Base-by-base conservation (phyloP, 2,329 filamentous ascomycete genomes). In the Blumeria graminis region DNA sequence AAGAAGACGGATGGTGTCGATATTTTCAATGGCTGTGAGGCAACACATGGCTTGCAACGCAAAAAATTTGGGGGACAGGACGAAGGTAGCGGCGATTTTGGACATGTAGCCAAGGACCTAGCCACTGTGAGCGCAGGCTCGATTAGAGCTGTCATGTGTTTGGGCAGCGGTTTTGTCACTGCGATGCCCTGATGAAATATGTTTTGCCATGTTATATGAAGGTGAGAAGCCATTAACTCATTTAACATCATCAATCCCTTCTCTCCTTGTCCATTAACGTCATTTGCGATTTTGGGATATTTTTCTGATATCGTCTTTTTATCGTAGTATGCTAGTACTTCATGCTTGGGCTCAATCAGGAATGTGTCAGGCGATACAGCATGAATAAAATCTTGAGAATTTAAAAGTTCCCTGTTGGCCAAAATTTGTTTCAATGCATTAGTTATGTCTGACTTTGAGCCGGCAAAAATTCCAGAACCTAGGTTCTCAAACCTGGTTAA, bases 191-290 rank as follows among this genome's bases (percentile, higher is more conserved):
- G 74, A 0, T 77, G 72, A 68, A 92, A 94, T 22, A 74, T 74
- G 62, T 82, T 85, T 65, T 93, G 87, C 78, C 92, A 96, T 10
- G 81, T 84, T 56, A 76, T 76, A 66, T 95, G 89, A 3, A 96
- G 74, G 67, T 96, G 92, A 1, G 82, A 76, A 64, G 85, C 89
- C 66, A 95, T 85, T 58, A 96, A 75, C 50, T 77, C 71, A 58
- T 83, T 82, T 36, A 96, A 76, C 55, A 76, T 72, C 56, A 70
- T 69, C 28, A 90, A 72, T 1, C 83, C 86, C 50, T 74, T 71
- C 34, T 77, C 75, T 13, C 75, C 75, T 56, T 74, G 71, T 36
- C 74, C 71, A 5, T 70, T 66, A 43, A 87, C 72, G 56, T 77
- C 76, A 55, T 84, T 76, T 18, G 76, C 76, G 54, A 94, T 72